Conservation (phyloP, 345 rosid genomes). For the Stellera chamaejasme region DNA sequence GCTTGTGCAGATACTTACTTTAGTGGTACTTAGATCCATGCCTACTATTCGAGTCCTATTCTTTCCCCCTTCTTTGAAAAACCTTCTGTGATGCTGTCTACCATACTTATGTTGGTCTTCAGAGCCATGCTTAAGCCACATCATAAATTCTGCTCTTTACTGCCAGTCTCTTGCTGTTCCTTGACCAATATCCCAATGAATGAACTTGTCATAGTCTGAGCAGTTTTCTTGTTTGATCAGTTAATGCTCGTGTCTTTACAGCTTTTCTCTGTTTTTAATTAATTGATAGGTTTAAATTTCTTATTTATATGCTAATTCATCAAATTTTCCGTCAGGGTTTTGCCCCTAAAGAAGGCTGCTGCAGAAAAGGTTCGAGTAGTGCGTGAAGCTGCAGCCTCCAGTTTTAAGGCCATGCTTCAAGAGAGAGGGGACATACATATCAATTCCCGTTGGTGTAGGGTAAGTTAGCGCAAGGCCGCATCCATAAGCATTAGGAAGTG, state of each 20-base stretch:
- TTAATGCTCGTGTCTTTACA: conserved; percentile 17
- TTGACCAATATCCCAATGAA: no score
- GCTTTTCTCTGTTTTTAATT: conserved; percentile 18
- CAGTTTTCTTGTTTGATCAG: background rate
- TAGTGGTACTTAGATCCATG: no score
- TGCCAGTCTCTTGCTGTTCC: no score
- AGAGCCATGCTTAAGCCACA: no score
- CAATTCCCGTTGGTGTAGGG: conserved; percentile 89
- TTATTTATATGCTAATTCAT: background rate
- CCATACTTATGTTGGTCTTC: no score
- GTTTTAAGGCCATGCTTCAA: conserved; percentile 76
- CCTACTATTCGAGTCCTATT: no score
- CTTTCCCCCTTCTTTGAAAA: no score
- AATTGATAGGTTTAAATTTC: conserved; percentile 4
- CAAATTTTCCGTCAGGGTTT: conserved; percentile 44
- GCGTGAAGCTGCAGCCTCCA: conserved; percentile 55
- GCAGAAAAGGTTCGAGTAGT: conserved; percentile 70
- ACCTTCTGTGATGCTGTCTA: no score
- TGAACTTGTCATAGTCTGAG: no score
- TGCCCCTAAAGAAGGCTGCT: conserved; percentile 63
- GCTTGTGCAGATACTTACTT: no score
- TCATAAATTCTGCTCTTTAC: no score
- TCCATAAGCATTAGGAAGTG: no score
- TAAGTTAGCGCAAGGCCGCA: conserved; percentile 15
- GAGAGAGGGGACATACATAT: conserved; percentile 61